Conservation (phyloP, 2,329 filamentous ascomycete species). For the Monilinia polystroma region DNA sequence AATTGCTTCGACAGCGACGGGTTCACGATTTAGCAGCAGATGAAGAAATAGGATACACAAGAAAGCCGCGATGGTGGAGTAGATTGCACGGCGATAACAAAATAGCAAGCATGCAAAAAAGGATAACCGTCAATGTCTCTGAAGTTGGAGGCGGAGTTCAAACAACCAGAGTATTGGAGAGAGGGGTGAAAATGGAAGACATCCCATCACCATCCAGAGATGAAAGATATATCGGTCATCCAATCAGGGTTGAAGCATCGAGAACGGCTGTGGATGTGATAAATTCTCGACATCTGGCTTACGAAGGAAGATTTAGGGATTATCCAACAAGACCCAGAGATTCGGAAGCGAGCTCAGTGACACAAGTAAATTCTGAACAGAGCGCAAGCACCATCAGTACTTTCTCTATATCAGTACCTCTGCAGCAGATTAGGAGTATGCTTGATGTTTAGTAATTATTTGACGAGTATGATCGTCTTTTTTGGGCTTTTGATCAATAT, state of each 20-base stretch:
- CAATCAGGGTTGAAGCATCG: conserved; percentile 43
- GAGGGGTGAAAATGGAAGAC: conserved; percentile 43
- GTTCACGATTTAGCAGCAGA: conserved; percentile 56
- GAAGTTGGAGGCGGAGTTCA: conserved; percentile 41
- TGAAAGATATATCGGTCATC: conserved; percentile 2
- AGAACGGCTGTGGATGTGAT: conserved; percentile 27
- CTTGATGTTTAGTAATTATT: conserved; percentile 41
- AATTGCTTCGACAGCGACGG: conserved; percentile 63
- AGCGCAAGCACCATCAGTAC: conserved; percentile 35
- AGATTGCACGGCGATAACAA: conserved; percentile 39
- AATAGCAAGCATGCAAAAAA: conserved; percentile 39
- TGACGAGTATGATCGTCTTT: background rate
- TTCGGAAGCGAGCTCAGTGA: conserved; percentile 20
- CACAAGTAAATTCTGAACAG: conserved; percentile 15
- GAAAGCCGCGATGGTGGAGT: conserved; percentile 67
- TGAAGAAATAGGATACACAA: conserved; percentile 58
- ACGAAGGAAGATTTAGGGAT: conserved; percentile 26
- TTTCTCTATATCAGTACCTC: conserved; percentile 33
- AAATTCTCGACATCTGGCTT: conserved; percentile 25
- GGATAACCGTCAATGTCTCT: conserved; percentile 39
- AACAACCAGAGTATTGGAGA: conserved; percentile 36
- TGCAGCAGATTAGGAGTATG: conserved; percentile 45
- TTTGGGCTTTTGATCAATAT: background rate
- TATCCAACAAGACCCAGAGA: conserved; percentile 20
- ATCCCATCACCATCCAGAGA: conserved; percentile 29